Evolutionary conservation across 176 grass and related monocot species (phyloP).

Genomic region (Oryza punctata): DNA sequence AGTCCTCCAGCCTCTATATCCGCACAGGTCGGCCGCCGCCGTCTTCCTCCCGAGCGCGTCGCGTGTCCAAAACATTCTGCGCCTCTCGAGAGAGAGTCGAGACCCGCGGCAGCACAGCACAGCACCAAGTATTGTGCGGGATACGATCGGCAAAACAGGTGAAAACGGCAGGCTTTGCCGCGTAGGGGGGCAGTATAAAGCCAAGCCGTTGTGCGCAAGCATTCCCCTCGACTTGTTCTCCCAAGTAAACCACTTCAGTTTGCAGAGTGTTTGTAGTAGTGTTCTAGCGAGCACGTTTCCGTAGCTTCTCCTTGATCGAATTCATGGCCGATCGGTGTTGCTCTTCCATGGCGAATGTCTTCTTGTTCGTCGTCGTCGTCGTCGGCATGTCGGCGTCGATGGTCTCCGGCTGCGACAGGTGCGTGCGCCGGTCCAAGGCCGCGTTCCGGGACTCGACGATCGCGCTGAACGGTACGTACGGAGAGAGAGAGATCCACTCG

Average conservation of each 20-base stretch:
- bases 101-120: neutral
- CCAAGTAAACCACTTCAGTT: neutral
- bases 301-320: neutral
- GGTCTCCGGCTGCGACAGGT: constrained; percentile 46
- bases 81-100: neutral
- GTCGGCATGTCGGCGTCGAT: neutral
- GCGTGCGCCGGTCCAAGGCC: constrained; percentile 56
- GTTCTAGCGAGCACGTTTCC: neutral
- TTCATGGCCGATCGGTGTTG: constrained; percentile 21
- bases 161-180: neutral
- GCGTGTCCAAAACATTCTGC: constrained; percentile 26
- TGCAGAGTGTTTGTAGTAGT: neutral
- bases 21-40: neutral
- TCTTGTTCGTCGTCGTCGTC: neutral
- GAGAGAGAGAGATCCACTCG: neutral
- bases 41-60: constrained; percentile 11
- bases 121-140: constrained; percentile 21
- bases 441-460: constrained; percentile 47
- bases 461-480: constrained; percentile 41
- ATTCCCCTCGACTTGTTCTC: neutral
- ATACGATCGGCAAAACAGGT: too few relatives aligned
- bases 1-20: neutral
- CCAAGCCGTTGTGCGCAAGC: neutral
- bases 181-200: constrained; percentile 18
- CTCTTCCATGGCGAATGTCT: neutral